Evolutionary conservation across 129 eudicot species (phyloP), one percentile per base, ranked within the genome.

Genomic region (Artemisia argyi): DNA sequence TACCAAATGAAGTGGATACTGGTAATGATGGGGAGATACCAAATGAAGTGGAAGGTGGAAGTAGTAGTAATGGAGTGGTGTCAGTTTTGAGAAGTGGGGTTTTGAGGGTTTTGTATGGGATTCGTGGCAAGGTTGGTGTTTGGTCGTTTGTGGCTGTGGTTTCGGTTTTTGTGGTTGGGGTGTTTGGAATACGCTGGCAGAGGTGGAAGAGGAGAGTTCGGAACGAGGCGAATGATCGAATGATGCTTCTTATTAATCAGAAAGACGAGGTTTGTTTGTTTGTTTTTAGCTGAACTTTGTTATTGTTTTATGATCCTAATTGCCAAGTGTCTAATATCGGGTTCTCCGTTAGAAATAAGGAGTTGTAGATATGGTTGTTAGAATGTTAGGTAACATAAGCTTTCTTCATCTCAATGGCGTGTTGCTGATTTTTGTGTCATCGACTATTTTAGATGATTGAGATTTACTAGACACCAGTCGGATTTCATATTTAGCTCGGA

Each of bases 121-220:
- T 61, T 61, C 47, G 20, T 61, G 28, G 49, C 12, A 61, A 17
- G 13, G 15, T 61, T 61, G 67, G 67, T 61, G 28, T 61, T 32
- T 61, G 67, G 67, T 61, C 67, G 15, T 19, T 61, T 61, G 66
- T 19, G 12, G 15, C 66, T 16, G 47, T 61, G 66, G 4, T 18
- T 52, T 4, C 57, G n/a, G 57, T 52, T 52, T 4, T 52, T 0
- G n/a, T 52, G 17, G 57, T 16, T 15, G 66, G 47, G 39, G 18
- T 4, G n/a, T 14, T 5, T 24, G 61, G 22, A n/a, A 10, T 17
- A 3, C 30, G 62, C 32, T 57, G 62, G 62, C 62, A 19, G 62
- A 20, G 62, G 67, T 32, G 48, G 48, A 16, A 47, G 20, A 61
- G 10, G 12, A 46, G 67, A 26, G 11, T 61, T 61, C 48, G 35